Base-by-base conservation (phyloP, 805 yeast genomes). In the Suhomyces pyralidae region DNA sequence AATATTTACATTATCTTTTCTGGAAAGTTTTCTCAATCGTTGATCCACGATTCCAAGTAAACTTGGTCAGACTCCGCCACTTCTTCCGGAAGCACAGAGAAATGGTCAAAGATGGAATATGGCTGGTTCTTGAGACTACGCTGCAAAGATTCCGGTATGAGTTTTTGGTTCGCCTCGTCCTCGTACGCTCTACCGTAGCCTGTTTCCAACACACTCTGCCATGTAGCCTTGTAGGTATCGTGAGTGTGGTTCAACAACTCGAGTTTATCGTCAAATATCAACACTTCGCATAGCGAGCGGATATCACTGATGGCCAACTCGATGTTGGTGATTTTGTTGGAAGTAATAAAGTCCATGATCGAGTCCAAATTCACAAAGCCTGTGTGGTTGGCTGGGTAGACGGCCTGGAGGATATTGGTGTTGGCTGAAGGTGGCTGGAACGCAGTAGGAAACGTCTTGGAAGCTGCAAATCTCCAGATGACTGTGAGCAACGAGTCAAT, bases 391-490 rank as follows among this genome's bases (percentile, higher is more conserved):
- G 88, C 78, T 0, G 85, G 81, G 63, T 76, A 87, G 8, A 79
- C 69, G 32, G 77, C 67, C 64, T 81, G 86, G 25, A 68, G 56
- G 1, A 69, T 72, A 61, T 67, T 79, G 53, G 58, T 66, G 63
- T 57, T 69, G 32, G 61, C 36, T 0, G 69, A 48, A 12, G 73
- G 69, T 7, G 74, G 72, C 55, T 77, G 80, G 65, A 88, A 85
- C 19, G 88, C 88, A 51, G 82, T 76, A 3, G 97, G 97, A 63
- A 77, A 88, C 0, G 97, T 82, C 59, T 81, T 82, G 30, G 84
- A 80, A 2, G 93, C 88, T 8, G 90, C 85, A 68, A 75, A 93
- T 59, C 94, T 78, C 97, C 97, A 94, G 7, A 92, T 84, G 43
- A 92, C 92, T 19, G 90, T 83, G 58, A 90, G 69, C 51, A 94